A percentile compares a stretch with the other conserved stretches of the same genome.
Evolutionary conservation across 2,329 filamentous ascomycete genomes (phyloP).

Genomic region (Pseudocercospora pini-densiflorae): DNA sequence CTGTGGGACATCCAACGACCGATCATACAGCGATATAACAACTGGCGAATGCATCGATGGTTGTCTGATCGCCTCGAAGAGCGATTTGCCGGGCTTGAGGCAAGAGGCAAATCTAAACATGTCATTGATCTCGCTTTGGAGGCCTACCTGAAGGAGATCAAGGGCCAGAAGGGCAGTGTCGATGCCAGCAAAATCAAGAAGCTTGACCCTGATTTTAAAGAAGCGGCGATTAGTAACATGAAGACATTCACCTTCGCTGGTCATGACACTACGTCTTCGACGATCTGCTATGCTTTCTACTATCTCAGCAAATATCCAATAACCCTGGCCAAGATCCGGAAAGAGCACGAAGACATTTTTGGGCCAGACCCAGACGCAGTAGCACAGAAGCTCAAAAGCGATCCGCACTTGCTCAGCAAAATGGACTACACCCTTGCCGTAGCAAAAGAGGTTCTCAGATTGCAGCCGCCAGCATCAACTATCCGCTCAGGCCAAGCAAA

Average conservation of each 20-base stretch:
- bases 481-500: conserved; percentile 41
- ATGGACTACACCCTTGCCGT: conserved; percentile 58
- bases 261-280: conserved; percentile 48
- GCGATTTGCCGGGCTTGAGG: conserved; percentile 41
- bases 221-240: conserved; percentile 42
- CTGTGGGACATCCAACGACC: conserved; percentile 44
- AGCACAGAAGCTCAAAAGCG: conserved; percentile 45
- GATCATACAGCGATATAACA: conserved; percentile 42
- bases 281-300: conserved; percentile 46
- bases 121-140: conserved; percentile 42
- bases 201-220: conserved; percentile 44
- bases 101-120: conserved; percentile 41
- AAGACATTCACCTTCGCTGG: conserved; percentile 51
- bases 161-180: conserved; percentile 26
- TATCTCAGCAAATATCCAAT: conserved; percentile 44
- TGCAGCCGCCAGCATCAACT: conserved; percentile 56
- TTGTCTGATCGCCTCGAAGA: conserved; percentile 43
- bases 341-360: conserved; percentile 60
- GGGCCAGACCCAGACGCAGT: conserved; percentile 44
- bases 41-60: conserved; percentile 42
- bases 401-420: conserved; percentile 55
- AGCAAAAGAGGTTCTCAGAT: conserved; percentile 58
- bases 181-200: conserved; percentile 31
- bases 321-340: conserved; percentile 42
- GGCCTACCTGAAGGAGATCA: conserved; percentile 46